Evolutionary conservation across 2,329 filamentous ascomycete species (phyloP).

Genomic region (Pseudogymnoascus sp.): DNA sequence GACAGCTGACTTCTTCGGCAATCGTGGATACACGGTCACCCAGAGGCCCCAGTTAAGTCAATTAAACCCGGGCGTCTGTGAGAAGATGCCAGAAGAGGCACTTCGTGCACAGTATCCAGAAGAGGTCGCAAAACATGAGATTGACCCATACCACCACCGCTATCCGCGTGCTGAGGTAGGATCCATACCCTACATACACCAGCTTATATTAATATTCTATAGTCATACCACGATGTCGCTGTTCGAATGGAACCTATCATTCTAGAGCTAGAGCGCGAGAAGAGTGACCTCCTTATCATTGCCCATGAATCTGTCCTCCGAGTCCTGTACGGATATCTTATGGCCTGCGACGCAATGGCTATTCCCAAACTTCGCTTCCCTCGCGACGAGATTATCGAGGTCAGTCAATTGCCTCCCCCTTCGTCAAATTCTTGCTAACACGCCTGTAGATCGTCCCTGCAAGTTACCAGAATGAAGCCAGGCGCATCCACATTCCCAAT

Average conservation of each 20-base stretch:
- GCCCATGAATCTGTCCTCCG: conserved; percentile 96
- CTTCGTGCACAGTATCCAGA: conserved; percentile 81
- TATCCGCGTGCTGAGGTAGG: conserved; percentile 87
- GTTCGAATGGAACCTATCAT: conserved; percentile 97
- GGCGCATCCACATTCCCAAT: conserved; percentile 76
- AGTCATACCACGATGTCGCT: conserved; percentile 98
- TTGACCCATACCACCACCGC: conserved; percentile 93
- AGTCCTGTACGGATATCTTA: conserved; percentile 93
- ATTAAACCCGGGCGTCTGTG: conserved; percentile 91
- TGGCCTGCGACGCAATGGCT: conserved; percentile 94
- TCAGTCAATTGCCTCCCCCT: conserved; percentile 28
- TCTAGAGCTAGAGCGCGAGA: conserved; percentile 90
- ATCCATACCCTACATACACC: neutral
- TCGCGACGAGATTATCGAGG: conserved; percentile 93
- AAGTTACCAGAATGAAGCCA: conserved; percentile 93
- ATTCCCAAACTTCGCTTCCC: conserved; percentile 92
- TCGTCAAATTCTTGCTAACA: conserved; percentile 5
- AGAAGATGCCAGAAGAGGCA: conserved; percentile 79
- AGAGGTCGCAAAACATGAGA: conserved; percentile 85
- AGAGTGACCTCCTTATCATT: conserved; percentile 96
- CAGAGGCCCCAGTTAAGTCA: conserved; percentile 96
- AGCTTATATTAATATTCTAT: conserved; percentile 16
- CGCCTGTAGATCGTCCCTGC: conserved; percentile 72
- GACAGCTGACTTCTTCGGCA: conserved; percentile 75
- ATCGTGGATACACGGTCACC: conserved; percentile 75